These are phyloP conservation scores for Leccinum olivaceoglutinosum DNA, from an alignment of 1,284 basidiomycete genomes.

Conservation along the genomic window DNA sequence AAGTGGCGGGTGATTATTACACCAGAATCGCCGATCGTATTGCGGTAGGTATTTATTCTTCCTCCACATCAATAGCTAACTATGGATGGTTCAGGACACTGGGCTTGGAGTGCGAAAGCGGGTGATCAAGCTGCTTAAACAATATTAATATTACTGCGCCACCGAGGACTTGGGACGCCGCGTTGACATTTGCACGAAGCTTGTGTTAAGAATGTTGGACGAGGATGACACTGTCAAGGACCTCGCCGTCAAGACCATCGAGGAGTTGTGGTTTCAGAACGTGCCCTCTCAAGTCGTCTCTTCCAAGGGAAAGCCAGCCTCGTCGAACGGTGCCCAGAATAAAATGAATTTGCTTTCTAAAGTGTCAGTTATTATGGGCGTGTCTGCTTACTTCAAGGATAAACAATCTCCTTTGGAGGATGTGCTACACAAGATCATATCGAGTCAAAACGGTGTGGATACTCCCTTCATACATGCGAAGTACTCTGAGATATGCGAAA, in stretches of 20 bases:
- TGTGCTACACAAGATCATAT: constrained; percentile 75
- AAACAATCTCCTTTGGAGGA: constrained; percentile 81
- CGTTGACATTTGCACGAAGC: constrained; percentile 76
- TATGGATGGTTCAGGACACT: constrained; percentile 59
- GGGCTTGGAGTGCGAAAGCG: constrained; percentile 91
- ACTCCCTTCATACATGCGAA: constrained; percentile 49
- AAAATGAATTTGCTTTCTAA: constrained; percentile 52
- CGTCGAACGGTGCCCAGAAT: constrained; percentile 33
- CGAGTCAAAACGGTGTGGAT: constrained; percentile 33
- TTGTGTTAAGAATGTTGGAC: constrained; percentile 84
- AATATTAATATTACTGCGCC: constrained; percentile 76
- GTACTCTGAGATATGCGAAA: constrained; percentile 76
- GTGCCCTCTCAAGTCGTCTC: constrained; percentile 26
- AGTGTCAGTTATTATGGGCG: constrained; percentile 79
- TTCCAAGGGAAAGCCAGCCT: constrained; percentile 32
- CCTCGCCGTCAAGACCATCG: constrained; percentile 81
- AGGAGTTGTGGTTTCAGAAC: constrained; percentile 82
- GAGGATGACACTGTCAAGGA: constrained; percentile 94
- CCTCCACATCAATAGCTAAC: neutral
- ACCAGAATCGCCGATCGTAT: constrained; percentile 82
- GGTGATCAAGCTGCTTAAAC: constrained; percentile 88
- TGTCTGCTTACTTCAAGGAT: constrained; percentile 78
- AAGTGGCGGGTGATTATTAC: constrained; percentile 83
- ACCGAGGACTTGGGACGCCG: constrained; percentile 56
- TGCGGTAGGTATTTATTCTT: constrained; percentile 48